phyloP scores from a whole-genome alignment of 768 basidiomycete species.

The Rhodotorula diobovata region DNA sequence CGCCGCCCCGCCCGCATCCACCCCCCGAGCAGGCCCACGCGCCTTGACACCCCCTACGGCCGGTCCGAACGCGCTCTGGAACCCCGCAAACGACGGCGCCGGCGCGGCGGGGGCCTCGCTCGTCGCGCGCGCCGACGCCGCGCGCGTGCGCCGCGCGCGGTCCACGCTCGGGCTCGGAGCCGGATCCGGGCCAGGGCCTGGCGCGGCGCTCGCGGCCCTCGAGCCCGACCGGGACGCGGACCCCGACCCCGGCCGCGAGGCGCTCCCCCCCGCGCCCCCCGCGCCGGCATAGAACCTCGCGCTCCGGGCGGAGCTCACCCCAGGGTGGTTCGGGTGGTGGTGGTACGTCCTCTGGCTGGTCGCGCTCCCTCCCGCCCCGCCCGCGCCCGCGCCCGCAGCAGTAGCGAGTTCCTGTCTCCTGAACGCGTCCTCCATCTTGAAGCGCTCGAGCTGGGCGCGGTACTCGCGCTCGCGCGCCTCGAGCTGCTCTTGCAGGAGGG shows the following conservation, averaged over 20 bases:
- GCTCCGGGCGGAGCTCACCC: neutral
- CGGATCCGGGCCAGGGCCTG: neutral
- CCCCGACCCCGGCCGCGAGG: too few relatives aligned
- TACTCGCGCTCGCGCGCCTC: conserved; percentile 25
- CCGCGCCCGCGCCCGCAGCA: neutral
- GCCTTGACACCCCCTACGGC: neutral
- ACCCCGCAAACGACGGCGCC: conserved; percentile 8
- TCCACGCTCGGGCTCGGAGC: neutral
- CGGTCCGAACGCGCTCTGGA: conserved; percentile 21
- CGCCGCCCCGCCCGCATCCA: neutral
- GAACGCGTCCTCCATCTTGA: conserved; percentile 15
- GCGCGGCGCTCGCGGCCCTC: too few relatives aligned
- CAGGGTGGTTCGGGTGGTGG: neutral
- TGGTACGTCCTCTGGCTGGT: neutral
- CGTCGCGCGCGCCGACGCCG: neutral
- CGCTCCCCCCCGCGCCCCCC: neutral
- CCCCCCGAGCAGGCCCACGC: neutral
- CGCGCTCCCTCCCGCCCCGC: too few relatives aligned
- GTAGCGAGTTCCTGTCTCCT: conserved; percentile 16
- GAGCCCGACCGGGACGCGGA: too few relatives aligned
- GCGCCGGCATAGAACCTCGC: conserved; percentile 5
- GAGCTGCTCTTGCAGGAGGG: neutral
- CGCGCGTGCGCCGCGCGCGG: neutral
- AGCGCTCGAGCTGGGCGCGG: neutral
- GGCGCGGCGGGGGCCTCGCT: neutral